These are phyloP conservation scores for Vitis rotundifolia DNA, from an alignment of 164 flowering plant genomes.

Conservation along the genomic window DNA sequence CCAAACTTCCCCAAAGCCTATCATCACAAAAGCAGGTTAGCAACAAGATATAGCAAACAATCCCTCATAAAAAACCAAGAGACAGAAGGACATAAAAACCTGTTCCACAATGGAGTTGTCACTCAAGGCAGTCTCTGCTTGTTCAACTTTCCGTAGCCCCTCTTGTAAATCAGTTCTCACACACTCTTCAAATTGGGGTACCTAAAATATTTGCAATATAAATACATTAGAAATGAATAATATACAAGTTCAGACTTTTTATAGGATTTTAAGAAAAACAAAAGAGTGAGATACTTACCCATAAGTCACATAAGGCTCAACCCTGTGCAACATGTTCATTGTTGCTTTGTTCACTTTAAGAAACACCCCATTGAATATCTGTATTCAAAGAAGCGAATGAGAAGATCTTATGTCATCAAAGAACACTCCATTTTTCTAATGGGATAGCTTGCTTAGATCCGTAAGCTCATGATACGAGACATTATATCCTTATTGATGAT, in stretches of 20 bases:
- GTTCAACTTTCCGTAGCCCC: conserved; percentile 29
- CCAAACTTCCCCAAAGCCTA: conserved; percentile 30
- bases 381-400: background rate
- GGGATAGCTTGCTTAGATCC: too few species aligned
- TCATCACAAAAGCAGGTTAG: background rate
- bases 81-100: conserved; percentile 8
- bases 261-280: too few species aligned
- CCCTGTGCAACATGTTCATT: conserved; percentile 24
- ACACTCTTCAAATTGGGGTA: conserved; percentile 36
- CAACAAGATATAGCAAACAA: background rate
- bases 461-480: too few species aligned
- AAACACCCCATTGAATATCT: conserved; percentile 30
- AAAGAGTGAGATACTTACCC: conserved; percentile 13
- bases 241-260: too few species aligned
- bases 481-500: too few species aligned
- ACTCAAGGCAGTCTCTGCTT: conserved; percentile 29
- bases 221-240: too few species aligned
- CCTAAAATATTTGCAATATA: conserved; percentile 1
- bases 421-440: too few species aligned
- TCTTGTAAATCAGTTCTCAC: conserved; percentile 31
- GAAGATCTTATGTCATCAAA: too few species aligned
- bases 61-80: background rate
- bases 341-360: conserved; percentile 1
- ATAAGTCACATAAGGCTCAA: conserved; percentile 26
- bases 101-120: conserved; percentile 31